A percentile compares a stretch with the other conserved stretches of the same genome.
Conservation (phyloP, 352 stramenopile genomes). For the Phytopythium helicoides region DNA sequence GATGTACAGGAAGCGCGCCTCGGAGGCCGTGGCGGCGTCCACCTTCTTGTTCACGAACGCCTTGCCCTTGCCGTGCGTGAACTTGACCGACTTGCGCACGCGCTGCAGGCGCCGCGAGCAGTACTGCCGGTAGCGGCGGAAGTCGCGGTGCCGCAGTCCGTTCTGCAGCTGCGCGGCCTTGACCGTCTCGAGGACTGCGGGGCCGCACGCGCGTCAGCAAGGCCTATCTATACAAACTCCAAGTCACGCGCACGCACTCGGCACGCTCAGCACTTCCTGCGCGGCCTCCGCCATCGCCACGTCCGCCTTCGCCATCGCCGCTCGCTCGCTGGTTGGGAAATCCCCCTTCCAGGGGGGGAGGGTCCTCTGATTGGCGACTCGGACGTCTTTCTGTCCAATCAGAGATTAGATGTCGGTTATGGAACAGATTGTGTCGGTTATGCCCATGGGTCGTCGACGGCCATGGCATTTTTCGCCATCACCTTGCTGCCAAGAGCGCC, state of each 20-base stretch:
- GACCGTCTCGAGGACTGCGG: slow-evolving; percentile 79
- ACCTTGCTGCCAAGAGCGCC: too few species aligned
- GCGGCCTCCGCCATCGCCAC: slow-evolving; percentile 19
- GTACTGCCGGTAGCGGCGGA: slow-evolving; percentile 91
- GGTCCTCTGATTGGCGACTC: too few species aligned
- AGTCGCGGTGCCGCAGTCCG: slow-evolving; percentile 87
- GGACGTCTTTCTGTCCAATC: too few species aligned
- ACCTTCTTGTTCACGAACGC: slow-evolving; percentile 83
- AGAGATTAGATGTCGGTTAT: too few species aligned
- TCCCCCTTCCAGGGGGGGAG: too few species aligned
- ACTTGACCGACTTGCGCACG: slow-evolving; percentile 87
- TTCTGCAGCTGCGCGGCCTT: slow-evolving; percentile 90
- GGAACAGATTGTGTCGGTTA: too few species aligned
- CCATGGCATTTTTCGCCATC: slow-evolving; percentile 33
- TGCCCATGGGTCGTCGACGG: not conserved
- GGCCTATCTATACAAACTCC: not conserved
- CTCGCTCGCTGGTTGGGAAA: too few species aligned
- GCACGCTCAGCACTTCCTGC: slow-evolving; percentile 45
- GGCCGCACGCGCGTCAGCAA: not conserved
- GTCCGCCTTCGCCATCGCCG: slow-evolving; percentile 27
- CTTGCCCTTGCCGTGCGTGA: slow-evolving; percentile 87
- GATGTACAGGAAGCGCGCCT: slow-evolving; percentile 82
- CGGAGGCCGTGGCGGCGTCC: slow-evolving; percentile 67
- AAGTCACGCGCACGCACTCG: slow-evolving; percentile 26
- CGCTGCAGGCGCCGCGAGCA: slow-evolving; percentile 83